These are phyloP conservation scores for Leishmania amazonensis DNA, from an alignment of 208 protist species.

Conservation along the genomic window DNA sequence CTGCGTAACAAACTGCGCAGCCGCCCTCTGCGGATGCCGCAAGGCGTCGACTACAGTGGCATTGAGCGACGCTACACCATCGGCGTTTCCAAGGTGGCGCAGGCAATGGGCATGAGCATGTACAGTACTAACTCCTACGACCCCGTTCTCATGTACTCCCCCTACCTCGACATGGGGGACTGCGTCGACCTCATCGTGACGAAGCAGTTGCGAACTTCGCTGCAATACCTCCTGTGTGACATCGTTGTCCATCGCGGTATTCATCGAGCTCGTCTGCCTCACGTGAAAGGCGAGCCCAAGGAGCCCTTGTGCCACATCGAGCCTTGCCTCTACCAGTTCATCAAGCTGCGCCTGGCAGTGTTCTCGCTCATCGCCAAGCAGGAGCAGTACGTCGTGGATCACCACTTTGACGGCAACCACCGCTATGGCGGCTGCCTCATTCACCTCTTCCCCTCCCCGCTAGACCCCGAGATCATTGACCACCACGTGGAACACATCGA, in stretches of 20 bases:
- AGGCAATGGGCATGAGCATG: conserved; percentile 90
- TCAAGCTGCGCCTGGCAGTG: conserved; percentile 83
- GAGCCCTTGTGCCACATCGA: conserved; percentile 71
- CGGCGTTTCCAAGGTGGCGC: conserved; percentile 73
- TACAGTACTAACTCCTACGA: conserved; percentile 81
- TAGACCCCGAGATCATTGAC: conserved; percentile 83
- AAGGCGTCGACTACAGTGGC: conserved; percentile 81
- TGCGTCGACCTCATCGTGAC: conserved; percentile 81
- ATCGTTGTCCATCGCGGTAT: conserved; percentile 84
- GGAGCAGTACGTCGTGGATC: conserved; percentile 88
- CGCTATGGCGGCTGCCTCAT: conserved; percentile 86
- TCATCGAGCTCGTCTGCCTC: conserved; percentile 58
- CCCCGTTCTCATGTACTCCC: conserved; percentile 79
- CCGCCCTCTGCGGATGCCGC: conserved; percentile 73
- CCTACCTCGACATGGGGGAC: conserved; percentile 78
- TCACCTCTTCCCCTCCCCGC: conserved; percentile 84
- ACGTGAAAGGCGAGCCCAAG: conserved; percentile 60
- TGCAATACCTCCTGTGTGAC: conserved; percentile 84
- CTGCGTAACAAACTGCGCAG: conserved; percentile 80
- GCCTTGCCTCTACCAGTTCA: conserved; percentile 84
- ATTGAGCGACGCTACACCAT: conserved; percentile 85
- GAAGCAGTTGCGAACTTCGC: conserved; percentile 84
- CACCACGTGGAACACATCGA: conserved; percentile 83
- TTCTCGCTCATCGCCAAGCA: conserved; percentile 74
- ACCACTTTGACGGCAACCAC: conserved; percentile 80